These are phyloP conservation scores for Saccharomyces jurei DNA, from an alignment of 805 yeast genomes.

Conservation along the genomic window DNA sequence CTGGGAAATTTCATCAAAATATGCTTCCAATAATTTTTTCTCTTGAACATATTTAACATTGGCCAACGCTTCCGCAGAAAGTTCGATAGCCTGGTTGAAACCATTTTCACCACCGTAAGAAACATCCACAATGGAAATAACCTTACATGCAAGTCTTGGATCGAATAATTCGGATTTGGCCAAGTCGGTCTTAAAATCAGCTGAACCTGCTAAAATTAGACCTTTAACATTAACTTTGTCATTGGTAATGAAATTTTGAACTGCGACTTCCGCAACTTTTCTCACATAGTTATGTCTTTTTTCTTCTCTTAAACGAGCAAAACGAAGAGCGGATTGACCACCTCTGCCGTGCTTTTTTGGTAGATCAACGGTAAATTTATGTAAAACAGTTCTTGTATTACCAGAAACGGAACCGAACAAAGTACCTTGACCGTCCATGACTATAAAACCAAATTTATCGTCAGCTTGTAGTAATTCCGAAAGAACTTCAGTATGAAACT, in stretches of 20 bases:
- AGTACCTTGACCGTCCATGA: constrained; percentile 99
- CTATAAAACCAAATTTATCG: constrained; percentile 93
- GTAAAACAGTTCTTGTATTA: constrained; percentile 91
- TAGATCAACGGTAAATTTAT: constrained; percentile 92
- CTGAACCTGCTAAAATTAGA: constrained; percentile 94
- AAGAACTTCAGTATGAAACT: constrained; percentile 95
- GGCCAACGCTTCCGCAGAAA: constrained; percentile 92
- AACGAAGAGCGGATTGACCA: constrained; percentile 99
- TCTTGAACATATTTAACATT: constrained; percentile 98
- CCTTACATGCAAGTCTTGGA: constrained; percentile 74
- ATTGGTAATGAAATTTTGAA: constrained; percentile 88
- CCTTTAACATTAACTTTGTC: constrained; percentile 95
- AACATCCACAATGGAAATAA: constrained; percentile 88
- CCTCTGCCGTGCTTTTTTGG: constrained; percentile 99
- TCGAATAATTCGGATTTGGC: constrained; percentile 91
- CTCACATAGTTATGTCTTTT: constrained; percentile 97
- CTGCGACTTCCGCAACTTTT: constrained; percentile 97
- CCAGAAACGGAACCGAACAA: constrained; percentile 93
- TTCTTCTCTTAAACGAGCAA: constrained; percentile 96
- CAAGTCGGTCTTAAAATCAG: constrained; percentile 95
- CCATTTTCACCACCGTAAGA: constrained; percentile 99
- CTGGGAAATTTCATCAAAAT: constrained; percentile 95
- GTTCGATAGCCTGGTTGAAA: constrained; percentile 96
- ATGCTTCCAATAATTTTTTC: constrained; percentile 83
- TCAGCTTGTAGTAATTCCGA: constrained; percentile 91